Base-by-base conservation (phyloP, 768 basidiomycete species). In the Hygrocybe coccinea region DNA sequence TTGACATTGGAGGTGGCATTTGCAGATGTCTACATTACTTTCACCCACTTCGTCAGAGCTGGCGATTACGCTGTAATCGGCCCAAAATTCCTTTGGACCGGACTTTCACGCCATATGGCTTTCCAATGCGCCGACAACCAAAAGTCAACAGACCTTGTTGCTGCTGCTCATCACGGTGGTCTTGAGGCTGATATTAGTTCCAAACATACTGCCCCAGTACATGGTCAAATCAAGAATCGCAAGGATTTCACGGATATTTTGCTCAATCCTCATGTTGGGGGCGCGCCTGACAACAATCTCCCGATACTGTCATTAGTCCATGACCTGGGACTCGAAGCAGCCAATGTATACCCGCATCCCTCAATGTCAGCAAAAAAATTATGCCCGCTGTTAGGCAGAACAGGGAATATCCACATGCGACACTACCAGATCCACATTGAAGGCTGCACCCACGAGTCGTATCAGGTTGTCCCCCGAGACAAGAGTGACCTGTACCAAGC, bases 381-480 rank as follows among this genome's bases (percentile, higher is more conserved):
- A 12, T 22, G 38, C 3, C 12, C 17, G 3, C 6, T 24, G 14
- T 14, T 22, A 15, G 37, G n/a, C 22, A 3, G 52, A 5, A 44
- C 52, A 38, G 21, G 5, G 25, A 54, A 54, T 52, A 41, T 52
- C 14, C 52, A 54, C 43, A 4, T 54, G n/a, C 17, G 22, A 14
- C 52, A 54, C 39, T 54, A 54, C 38, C 52, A 54, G 22, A 54
- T 54, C 52, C 52, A 54, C 21, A 41, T 54, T 29, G 52, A 54
- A 54, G 52, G 52, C 21, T 54, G 52, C 43, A 21, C 52, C 6
- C 22, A 54, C 52, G 24, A 54, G 52, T n/a, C 25, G 39, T 53
- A 53, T 53, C 21, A 11, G 7, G 24, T 53, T 8, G 33, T 53
- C 14, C 52, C 52, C 11, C 12, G 9, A 9, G 37, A 19, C 6